Evolutionary conservation across 202 grass and related monocot genomes (phyloP), one percentile per base, ranked within the genome.

Genomic region (Panicum hallii): DNA sequence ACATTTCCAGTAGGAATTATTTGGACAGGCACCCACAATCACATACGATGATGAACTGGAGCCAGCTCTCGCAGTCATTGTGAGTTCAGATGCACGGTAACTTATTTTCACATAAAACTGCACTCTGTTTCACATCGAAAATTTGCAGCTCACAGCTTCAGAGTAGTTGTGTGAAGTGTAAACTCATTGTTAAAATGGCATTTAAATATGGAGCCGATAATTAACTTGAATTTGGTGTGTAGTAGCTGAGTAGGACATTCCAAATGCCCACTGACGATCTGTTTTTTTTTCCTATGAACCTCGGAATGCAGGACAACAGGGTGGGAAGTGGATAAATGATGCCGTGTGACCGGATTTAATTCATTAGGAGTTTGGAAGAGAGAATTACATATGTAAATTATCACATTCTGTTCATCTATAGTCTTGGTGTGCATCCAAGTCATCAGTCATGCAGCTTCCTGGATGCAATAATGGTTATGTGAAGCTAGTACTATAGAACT

Each of bases 41-140:
- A 49, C 93, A 89, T 54, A 86, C 63, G 40, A 79, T 92, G 76
- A 96, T 96, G 90, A 95, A 99, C 71, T 99, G 97, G 97, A 92
- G 85, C 75, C 93, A 99, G 74, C 75, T 99, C 66, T 90, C 93
- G 42, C 91, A 93, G 63, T 85, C 97, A 86, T 85, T 89, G 87
- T 99, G 86, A 92, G 87, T 86, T 77, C 72, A 74, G 67, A 89
- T 75, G 74, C 60, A 76, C 43, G 86, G 88, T 88, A 90, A 79
- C 28, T 46, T 53, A 16, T 67, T 70, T 57, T 41, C 54, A 20
- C 34, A 65, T n/a, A 28, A 72, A 67, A 84, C 28, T 67, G 56
- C 56, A 78, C 12, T 13, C 7, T 19, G 11, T 52, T 43, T 36
- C 80, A 56, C 14, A 73, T 67, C 73, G 26, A 16, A 65, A 83